Evolutionary conservation across 2,329 filamentous ascomycete genomes (phyloP).

Genomic region (Nothophoma quercina): DNA sequence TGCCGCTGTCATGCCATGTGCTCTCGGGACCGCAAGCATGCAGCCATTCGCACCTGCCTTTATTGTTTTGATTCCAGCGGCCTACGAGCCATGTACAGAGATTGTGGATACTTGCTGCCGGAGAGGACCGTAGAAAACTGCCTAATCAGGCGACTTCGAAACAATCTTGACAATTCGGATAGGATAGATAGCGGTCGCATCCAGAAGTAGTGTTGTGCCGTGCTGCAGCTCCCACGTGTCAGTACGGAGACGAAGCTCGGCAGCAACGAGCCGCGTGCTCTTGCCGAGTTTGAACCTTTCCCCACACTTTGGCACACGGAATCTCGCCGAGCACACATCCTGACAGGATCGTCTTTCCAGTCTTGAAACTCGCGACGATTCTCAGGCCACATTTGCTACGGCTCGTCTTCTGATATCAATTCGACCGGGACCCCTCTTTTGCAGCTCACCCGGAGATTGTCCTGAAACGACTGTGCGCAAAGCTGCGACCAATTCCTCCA

Average conservation of each 20-base stretch:
- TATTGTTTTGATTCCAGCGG: neutral
- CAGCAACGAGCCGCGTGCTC: constrained; percentile 1
- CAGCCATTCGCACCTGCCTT: neutral
- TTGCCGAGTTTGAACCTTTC: neutral
- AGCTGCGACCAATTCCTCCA: constrained; percentile 1
- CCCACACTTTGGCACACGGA: constrained; percentile 1
- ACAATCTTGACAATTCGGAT: neutral
- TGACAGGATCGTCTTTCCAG: neutral
- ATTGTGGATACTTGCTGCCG: neutral
- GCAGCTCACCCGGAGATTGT: constrained; percentile 3
- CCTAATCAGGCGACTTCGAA: neutral
- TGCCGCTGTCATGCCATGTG: neutral
- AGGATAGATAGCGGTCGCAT: neutral
- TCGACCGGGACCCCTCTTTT: neutral
- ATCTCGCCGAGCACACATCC: neutral
- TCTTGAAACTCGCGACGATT: neutral
- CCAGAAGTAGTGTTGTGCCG: neutral
- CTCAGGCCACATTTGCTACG: neutral
- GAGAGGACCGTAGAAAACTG: neutral
- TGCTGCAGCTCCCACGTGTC: constrained; percentile 3
- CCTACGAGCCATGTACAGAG: neutral
- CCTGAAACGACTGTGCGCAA: neutral
- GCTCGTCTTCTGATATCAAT: neutral
- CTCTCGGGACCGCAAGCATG: neutral
- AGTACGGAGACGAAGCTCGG: constrained; percentile 3